Percentiles rank a stretch among this genome's conserved stretches.
Conservation (phyloP, 2,329 filamentous ascomycete species). For the Colletotrichum brevisporum region DNA sequence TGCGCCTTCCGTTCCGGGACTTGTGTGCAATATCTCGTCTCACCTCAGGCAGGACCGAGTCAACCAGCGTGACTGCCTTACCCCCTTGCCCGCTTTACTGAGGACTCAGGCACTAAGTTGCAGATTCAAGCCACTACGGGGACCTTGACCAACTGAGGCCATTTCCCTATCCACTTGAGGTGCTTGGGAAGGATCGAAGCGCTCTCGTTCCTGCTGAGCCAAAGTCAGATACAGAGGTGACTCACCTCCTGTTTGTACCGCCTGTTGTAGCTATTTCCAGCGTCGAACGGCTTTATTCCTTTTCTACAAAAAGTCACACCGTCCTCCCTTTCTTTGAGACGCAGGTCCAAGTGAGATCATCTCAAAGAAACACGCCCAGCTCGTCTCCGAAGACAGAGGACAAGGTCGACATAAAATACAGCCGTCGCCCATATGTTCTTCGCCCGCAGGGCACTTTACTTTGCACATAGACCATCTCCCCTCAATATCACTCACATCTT, state of each 20-base stretch:
- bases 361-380: not conserved
- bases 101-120: slow-evolving; percentile 6
- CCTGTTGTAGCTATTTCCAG: slow-evolving; percentile 2
- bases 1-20: slow-evolving; percentile 8
- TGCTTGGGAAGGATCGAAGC: too few species aligned
- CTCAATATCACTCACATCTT: slow-evolving; percentile 22
- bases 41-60: slow-evolving; percentile 20
- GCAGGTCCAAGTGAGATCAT: slow-evolving; percentile 19
- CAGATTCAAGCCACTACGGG: slow-evolving; percentile 8
- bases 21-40: slow-evolving; percentile 18
- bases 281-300: not conserved
- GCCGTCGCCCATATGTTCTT: slow-evolving; percentile 20
- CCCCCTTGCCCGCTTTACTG: not conserved
- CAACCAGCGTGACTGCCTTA: slow-evolving; percentile 17
- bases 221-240: slow-evolving; percentile 5
- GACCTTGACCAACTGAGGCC: slow-evolving; percentile 14
- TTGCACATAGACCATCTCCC: slow-evolving; percentile 16
- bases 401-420: not conserved
- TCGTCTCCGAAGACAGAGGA: slow-evolving; percentile 1
- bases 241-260: slow-evolving; percentile 28
- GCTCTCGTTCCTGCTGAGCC: too few species aligned
- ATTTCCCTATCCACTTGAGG: not conserved
- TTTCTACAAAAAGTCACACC: slow-evolving; percentile 15
- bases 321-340: not conserved
- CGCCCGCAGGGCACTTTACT: slow-evolving; percentile 25